Conservation (phyloP, 1,284 basidiomycete genomes). For the Kwoniella shivajii region DNA sequence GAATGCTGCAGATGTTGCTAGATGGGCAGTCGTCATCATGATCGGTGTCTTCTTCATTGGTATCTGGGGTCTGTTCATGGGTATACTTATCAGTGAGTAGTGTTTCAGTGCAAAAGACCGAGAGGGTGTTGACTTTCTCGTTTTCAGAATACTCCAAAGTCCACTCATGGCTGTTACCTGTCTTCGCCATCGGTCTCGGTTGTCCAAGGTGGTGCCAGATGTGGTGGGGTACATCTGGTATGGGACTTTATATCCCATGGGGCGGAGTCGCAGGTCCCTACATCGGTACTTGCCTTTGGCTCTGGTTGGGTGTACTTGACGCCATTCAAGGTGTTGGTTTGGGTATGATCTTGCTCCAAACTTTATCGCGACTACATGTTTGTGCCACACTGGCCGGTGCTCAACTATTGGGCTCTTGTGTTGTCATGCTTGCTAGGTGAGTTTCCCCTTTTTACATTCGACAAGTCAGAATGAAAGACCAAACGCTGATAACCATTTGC, state of each 20-base stretch:
- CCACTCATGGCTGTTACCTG: constrained; percentile 88
- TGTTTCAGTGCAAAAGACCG: too few relatives aligned
- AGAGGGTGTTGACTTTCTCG: too few relatives aligned
- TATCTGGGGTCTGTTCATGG: constrained; percentile 75
- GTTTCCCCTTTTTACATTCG: constrained; percentile 1
- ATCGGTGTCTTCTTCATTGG: constrained; percentile 80
- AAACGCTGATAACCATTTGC: constrained; percentile 9
- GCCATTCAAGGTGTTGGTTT: constrained; percentile 89
- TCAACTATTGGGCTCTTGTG: constrained; percentile 59
- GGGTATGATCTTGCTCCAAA: constrained; percentile 91
- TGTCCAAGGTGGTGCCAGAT: constrained; percentile 88
- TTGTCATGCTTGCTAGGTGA: constrained; percentile 54
- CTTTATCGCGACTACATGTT: constrained; percentile 85
- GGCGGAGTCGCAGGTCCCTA: constrained; percentile 80
- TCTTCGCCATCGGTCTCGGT: constrained; percentile 89
- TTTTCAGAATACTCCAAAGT: constrained; percentile 73
- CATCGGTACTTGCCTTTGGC: constrained; percentile 81
- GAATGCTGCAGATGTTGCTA: constrained; percentile 71
- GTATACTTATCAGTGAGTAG: constrained; percentile 65
- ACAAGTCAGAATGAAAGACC: too few relatives aligned
- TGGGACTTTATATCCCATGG: constrained; percentile 81
- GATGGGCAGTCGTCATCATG: constrained; percentile 78
- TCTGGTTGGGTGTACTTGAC: constrained; percentile 90
- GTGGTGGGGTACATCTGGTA: constrained; percentile 56
- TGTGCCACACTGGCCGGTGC: constrained; percentile 86